Percentiles rank a stretch among this genome's conserved stretches.
These are phyloP conservation scores for Parastagonospora avenae DNA, from an alignment of 2,329 filamentous ascomycete species.

Conservation along the genomic window DNA sequence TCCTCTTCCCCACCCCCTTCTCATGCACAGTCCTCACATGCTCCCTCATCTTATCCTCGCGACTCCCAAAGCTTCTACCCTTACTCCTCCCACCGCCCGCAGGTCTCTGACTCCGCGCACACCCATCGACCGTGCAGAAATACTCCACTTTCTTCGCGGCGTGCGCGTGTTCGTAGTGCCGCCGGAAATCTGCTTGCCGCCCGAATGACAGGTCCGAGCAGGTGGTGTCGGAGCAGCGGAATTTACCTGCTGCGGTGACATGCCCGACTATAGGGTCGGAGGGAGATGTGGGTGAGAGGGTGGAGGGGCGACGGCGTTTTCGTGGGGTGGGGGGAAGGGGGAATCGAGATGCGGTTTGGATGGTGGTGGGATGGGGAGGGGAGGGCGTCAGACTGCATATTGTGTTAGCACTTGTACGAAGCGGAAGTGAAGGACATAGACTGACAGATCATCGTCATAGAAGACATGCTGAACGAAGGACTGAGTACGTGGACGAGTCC, in stretches of 20 bases:
- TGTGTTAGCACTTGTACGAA: not conserved
- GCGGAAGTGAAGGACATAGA: not conserved
- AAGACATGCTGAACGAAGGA: not conserved
- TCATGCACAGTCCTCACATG: constrained; percentile 33
- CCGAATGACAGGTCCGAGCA: constrained; percentile 31
- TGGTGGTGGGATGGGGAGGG: not conserved
- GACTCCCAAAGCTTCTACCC: constrained; percentile 31
- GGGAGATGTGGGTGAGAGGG: not conserved
- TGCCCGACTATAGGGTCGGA: constrained; percentile 25
- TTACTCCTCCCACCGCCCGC: constrained; percentile 20
- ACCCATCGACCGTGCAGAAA: constrained; percentile 29
- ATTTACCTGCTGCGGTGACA: constrained; percentile 28
- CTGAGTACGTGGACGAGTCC: not conserved
- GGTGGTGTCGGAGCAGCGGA: constrained; percentile 24
- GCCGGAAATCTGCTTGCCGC: constrained; percentile 38
- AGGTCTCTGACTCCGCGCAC: constrained; percentile 20
- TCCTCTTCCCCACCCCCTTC: constrained; percentile 9
- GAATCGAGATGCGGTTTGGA: not conserved
- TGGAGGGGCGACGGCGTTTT: not conserved
- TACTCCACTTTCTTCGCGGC: constrained; percentile 15
- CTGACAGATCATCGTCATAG: not conserved
- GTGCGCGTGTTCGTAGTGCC: constrained; percentile 33
- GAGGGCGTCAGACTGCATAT: not conserved
- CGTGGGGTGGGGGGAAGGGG: not conserved
- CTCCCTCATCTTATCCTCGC: constrained; percentile 40